A percentile compares a stretch with the other conserved stretches of the same genome.
These are phyloP conservation scores for Teunomyces lycoperdinae DNA, from an alignment of 805 yeast genomes.

Conservation along the genomic window DNA sequence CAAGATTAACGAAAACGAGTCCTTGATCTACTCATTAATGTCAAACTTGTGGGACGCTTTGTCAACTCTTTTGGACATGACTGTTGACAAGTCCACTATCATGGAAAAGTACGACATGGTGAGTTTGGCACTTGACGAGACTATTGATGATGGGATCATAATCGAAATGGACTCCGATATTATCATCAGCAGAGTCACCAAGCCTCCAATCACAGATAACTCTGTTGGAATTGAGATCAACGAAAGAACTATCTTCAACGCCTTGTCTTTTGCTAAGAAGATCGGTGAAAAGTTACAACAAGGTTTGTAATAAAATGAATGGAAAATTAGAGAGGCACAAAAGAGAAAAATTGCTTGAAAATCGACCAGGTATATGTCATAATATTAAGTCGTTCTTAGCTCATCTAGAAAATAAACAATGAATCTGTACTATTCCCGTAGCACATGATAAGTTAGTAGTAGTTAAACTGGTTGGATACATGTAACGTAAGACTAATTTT, in stretches of 20 bases:
- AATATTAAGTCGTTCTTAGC: neutral
- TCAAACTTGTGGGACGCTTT: constrained; percentile 79
- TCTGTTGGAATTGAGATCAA: constrained; percentile 57
- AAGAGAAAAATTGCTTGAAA: neutral
- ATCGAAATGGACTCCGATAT: constrained; percentile 86
- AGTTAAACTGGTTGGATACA: no score
- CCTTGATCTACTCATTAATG: constrained; percentile 69
- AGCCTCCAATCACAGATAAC: constrained; percentile 54
- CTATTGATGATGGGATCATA: constrained; percentile 90
- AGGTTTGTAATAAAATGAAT: constrained; percentile 28
- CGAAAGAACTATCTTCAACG: constrained; percentile 76
- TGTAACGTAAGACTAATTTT: no score
- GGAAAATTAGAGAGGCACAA: neutral
- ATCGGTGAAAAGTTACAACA: constrained; percentile 46
- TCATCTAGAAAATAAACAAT: neutral
- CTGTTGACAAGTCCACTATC: constrained; percentile 75
- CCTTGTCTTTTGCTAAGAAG: constrained; percentile 85
- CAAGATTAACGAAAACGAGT: constrained; percentile 79
- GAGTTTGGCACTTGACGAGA: constrained; percentile 83
- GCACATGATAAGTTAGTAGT: neutral
- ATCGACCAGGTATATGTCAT: neutral
- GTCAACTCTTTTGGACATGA: constrained; percentile 65
- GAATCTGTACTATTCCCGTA: neutral
- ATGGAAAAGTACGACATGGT: constrained; percentile 84
- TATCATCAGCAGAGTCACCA: constrained; percentile 88